Evolutionary conservation across 805 yeast genomes (phyloP), one percentile per base, ranked within the genome.

Genomic region (Clavispora carvajalis): DNA sequence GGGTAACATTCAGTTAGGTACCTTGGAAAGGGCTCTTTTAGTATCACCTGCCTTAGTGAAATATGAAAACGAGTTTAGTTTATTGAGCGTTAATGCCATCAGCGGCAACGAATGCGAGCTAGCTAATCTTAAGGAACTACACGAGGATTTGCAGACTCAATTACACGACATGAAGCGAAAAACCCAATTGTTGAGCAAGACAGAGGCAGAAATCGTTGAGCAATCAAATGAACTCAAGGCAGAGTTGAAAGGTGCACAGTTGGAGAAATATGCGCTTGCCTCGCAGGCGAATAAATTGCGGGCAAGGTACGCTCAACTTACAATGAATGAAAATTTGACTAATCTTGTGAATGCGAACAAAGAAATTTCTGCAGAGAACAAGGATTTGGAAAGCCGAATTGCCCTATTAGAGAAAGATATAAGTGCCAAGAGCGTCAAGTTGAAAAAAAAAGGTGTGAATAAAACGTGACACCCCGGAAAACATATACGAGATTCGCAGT

Each of bases 271-370:
- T 4, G 16, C 44, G 15, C 53, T 63, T 22, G 17, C 33, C 2
- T 31, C 26, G 2, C 26, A 39, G 18, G 51, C 48, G 33, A 39
- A 43, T 21, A 45, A 51, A 9, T 47, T 61, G 29, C 52, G 59
- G 34, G 43, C 43, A 15, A 49, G 54, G 35, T 63, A 61, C 40
- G 62, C 56, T 25, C 53, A 57, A 33, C 54, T 65, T 17, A 63
- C 64, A 15, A 62, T 65, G 70, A 62, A 62, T 33, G 66, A 61
- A 41, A 65, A 65, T 41, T 53, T 65, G 29, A 56, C 54, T 28
- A 65, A 65, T 39, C 63, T 70, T 2, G 63, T 59, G 35, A 58
- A 64, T 41, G 74, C 74, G 28, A 69, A 69, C 45, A 45, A 58
- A 44, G 74, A 67, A 22, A 67, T 69, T 41, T 52, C 59, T 5